Evolutionary conservation across 2,329 filamentous ascomycete genomes (phyloP).

Genomic region (Fusarium nodosum): DNA sequence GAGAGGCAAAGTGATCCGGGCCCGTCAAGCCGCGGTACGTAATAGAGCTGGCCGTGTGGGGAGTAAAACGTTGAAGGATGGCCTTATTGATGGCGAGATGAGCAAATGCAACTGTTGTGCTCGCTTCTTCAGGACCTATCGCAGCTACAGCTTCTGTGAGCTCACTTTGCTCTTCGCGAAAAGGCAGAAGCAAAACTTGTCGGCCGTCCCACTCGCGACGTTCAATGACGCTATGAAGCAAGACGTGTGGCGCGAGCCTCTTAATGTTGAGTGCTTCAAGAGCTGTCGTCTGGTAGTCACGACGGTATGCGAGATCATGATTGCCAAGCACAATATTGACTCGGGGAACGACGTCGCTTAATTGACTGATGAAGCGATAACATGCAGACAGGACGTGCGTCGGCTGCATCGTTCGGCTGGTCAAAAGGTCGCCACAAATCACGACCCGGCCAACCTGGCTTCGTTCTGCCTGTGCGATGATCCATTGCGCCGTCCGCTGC

Average conservation of each 20-base stretch:
- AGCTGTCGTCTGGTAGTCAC: conserved; percentile 45
- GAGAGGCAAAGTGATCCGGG: conserved; percentile 35
- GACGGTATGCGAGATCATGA: conserved; percentile 46
- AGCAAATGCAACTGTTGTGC: conserved; percentile 42
- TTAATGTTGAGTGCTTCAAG: conserved; percentile 39
- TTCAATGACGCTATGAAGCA: conserved; percentile 31
- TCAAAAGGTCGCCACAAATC: conserved; percentile 44
- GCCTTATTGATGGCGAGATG: conserved; percentile 46
- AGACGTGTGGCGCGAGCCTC: conserved; percentile 32
- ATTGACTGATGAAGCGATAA: conserved; percentile 35
- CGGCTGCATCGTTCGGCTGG: conserved; percentile 36
- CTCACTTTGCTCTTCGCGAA: conserved; percentile 43
- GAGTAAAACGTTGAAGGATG: conserved; percentile 34
- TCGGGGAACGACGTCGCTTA: conserved; percentile 35
- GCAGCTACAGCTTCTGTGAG: conserved; percentile 33
- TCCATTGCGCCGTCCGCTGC: conserved; percentile 41
- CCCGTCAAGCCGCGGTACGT: conserved; percentile 35
- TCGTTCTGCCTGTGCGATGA: conserved; percentile 34
- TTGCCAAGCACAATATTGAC: conserved; percentile 46
- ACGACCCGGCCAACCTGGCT: conserved; percentile 30
- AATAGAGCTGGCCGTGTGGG: conserved; percentile 4
- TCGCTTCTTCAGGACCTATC: conserved; percentile 19
- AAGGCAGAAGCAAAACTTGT: conserved; percentile 40
- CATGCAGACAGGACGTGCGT: conserved; percentile 40
- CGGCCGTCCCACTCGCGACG: conserved; percentile 40